phyloP scores from a whole-genome alignment of 208 protist genomes.

The Naegleria fowleri region DNA sequence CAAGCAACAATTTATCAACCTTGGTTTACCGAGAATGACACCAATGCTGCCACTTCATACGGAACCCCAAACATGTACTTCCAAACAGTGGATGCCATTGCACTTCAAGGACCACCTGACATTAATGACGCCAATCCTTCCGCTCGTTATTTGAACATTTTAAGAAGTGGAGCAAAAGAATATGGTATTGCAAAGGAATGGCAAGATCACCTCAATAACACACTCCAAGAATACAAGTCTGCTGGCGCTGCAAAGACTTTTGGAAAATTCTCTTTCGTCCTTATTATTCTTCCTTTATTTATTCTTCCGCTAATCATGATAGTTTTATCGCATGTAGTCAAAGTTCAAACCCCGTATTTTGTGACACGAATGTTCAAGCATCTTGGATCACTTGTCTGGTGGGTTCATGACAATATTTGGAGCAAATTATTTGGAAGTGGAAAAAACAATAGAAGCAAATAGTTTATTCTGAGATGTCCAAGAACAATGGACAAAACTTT shows the following conservation, averaged over 20 bases:
- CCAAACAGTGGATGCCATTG: not conserved
- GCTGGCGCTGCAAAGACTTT: not conserved
- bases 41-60: not conserved
- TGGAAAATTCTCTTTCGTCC: not conserved
- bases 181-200: not conserved
- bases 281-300: not conserved
- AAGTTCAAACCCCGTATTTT: not conserved
- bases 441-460: conserved; percentile 4
- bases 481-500: too few relatives aligned
- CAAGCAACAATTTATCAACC: not conserved
- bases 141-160: not conserved
- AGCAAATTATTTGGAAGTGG: not conserved
- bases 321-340: not conserved
- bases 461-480: too few relatives aligned
- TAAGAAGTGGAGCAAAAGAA: not conserved
- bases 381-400: not conserved
- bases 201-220: not conserved
- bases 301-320: not conserved
- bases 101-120: not conserved
- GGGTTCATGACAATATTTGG: not conserved
- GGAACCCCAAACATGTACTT: not conserved
- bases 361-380: not conserved
- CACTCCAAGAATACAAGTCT: not conserved
- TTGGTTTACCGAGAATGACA: not conserved
- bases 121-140: not conserved